Evolutionary conservation across 306 rosid species (phyloP), one percentile per base, ranked within the genome.

Genomic region (Prunus padus): DNA sequence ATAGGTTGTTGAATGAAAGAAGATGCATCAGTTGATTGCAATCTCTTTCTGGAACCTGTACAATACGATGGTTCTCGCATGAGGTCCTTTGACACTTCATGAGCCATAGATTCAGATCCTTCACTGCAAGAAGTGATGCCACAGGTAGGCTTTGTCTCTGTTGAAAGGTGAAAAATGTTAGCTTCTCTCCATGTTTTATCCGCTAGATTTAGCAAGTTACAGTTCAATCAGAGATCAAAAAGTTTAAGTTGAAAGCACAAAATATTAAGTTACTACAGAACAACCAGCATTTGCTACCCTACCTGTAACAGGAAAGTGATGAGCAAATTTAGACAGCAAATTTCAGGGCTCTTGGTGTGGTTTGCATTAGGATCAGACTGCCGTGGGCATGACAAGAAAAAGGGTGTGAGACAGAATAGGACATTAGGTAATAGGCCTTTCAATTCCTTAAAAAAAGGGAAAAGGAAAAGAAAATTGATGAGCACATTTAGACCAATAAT

Each of bases 1-100:
- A 69, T 37, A 45, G 65, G 82, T 26, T 23, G 62, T n/a, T 56
- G 69, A 51, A 66, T 14, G 72, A 49, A 28, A 68, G 40, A 40
- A 33, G 69, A 42, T 67, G 71, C 42, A 28, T 70, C 67, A 56
- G 11, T 57, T 23, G 63, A 57, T 57, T 57, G 63, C 31, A 57
- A 57, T 23, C 30, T 6, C 63, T 57, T 19, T 11, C 63, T 15
- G 63, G 63, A 57, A 9, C 31, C 63, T 57, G 16, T 22, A 57
- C 16, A 3, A 11, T 57, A 57, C 1, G 18, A 57, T 57, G 31
- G 18, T 22, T 57, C 63, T 57, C 4, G 63, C 14, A 31, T 57
- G 16, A 23, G 63, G 63, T 57, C 31, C 60, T 56, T 55, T 37
- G 65, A 22, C 31, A 9, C 22, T 3, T 23, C 65, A 14, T 72